A percentile compares a stretch with the other conserved stretches of the same genome.
These are phyloP conservation scores for Cryptosporidium sp. DNA, from an alignment of 169 alveolate genomes.

Conservation along the genomic window DNA sequence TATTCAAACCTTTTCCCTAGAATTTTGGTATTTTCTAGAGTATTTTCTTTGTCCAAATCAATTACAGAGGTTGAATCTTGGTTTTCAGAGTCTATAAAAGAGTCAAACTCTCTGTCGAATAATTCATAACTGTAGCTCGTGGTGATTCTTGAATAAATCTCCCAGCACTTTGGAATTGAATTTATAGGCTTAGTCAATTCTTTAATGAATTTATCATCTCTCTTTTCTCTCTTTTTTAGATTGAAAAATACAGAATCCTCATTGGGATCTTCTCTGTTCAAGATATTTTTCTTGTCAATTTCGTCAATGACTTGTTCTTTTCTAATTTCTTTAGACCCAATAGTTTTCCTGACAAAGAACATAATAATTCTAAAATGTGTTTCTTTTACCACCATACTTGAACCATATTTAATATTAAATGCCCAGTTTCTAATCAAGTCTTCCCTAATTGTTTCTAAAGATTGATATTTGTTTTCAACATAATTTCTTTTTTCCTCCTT, in stretches of 20 bases:
- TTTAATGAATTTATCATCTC: not conserved
- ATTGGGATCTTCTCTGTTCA: not conserved
- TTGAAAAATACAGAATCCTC: not conserved
- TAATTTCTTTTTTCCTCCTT: slow-evolving; percentile 1
- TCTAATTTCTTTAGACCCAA: not conserved
- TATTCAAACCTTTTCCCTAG: not conserved
- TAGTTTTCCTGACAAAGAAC: slow-evolving; percentile 10
- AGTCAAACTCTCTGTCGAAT: slow-evolving; percentile 24
- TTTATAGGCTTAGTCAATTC: not conserved
- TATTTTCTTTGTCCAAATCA: not conserved
- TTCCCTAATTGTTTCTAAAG: slow-evolving; percentile 33
- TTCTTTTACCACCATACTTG: slow-evolving; percentile 8
- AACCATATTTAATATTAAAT: slow-evolving; percentile 67
- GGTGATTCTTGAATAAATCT: slow-evolving; percentile 8
- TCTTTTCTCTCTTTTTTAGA: not conserved
- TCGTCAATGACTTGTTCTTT: not conserved
- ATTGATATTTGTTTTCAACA: not conserved
- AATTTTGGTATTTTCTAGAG: not conserved
- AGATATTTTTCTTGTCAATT: not conserved
- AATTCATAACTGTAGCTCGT: slow-evolving; percentile 9
- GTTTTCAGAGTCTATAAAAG: not conserved
- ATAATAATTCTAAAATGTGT: slow-evolving; percentile 1
- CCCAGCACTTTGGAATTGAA: slow-evolving; percentile 22
- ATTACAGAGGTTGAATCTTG: not conserved
- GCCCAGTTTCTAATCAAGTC: slow-evolving; percentile 64